Percentiles rank a stretch among this genome's conserved stretches.
phyloP scores from a whole-genome alignment of 768 basidiomycete species.

The Serendipita sp. region DNA sequence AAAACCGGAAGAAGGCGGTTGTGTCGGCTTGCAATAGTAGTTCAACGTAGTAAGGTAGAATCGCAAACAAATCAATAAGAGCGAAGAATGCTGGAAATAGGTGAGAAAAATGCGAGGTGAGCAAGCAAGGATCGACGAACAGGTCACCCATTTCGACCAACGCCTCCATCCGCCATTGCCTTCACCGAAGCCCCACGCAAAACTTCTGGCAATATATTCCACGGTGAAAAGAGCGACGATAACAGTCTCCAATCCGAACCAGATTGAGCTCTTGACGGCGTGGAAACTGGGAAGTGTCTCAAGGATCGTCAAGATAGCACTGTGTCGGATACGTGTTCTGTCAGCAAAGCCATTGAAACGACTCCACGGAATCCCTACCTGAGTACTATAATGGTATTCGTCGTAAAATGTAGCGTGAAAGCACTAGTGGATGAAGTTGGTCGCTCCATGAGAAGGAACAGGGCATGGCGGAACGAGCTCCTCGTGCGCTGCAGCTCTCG shows the following conservation, averaged over 20 bases:
- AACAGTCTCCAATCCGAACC: constrained; percentile 80
- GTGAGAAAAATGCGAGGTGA: not conserved
- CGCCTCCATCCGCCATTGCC: constrained; percentile 33
- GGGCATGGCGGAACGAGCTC: not conserved
- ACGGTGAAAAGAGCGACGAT: constrained; percentile 74
- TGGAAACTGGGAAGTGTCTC: constrained; percentile 71
- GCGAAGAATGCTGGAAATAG: constrained; percentile 52
- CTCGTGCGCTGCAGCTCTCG: not conserved
- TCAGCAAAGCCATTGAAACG: not conserved
- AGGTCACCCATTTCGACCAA: constrained; percentile 49
- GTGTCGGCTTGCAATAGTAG: constrained; percentile 72
- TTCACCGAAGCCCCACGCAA: constrained; percentile 49
- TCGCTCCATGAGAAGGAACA: not conserved
- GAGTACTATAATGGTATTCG: not conserved
- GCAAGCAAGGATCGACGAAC: constrained; percentile 24
- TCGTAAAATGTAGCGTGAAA: not conserved
- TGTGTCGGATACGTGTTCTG: not conserved
- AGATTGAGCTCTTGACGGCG: constrained; percentile 45
- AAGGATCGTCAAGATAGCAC: constrained; percentile 53
- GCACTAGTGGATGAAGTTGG: constrained; percentile 1
- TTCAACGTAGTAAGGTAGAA: constrained; percentile 81
- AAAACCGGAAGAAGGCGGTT: constrained; percentile 80
- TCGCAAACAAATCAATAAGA: constrained; percentile 70
- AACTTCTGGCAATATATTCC: constrained; percentile 56
- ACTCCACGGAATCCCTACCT: not conserved